Evolutionary conservation across 179 eudicot genomes (phyloP).

Genomic region (Beta macrorhiza): DNA sequence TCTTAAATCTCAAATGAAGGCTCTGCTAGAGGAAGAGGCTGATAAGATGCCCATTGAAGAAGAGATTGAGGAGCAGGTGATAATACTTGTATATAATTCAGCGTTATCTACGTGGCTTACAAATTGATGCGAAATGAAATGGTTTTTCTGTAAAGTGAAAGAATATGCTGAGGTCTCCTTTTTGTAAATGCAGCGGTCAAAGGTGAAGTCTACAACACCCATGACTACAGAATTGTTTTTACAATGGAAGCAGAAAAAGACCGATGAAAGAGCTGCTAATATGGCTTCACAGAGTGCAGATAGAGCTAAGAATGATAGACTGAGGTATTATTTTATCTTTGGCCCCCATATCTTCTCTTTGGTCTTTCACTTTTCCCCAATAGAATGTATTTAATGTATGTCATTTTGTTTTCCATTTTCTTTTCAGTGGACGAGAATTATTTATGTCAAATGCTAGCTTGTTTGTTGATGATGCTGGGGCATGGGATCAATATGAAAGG

Average conservation of each 20-base stretch:
- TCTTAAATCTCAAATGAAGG: conserved; percentile 95
- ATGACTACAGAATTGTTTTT: conserved; percentile 73
- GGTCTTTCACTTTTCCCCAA: background rate
- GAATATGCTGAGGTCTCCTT: conserved; percentile 21
- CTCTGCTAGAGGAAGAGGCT: conserved; percentile 85
- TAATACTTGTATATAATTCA: conserved; percentile 2
- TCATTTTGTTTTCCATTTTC: conserved; percentile 6
- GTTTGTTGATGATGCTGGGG: conserved; percentile 91
- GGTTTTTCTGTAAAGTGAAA: background rate
- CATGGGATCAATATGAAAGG: conserved; percentile 78
- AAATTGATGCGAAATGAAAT: background rate
- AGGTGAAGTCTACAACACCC: conserved; percentile 73
- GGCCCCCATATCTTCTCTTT: background rate
- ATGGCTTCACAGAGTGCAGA: conserved; percentile 84
- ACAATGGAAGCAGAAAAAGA: conserved; percentile 81
- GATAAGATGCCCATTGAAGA: conserved; percentile 85
- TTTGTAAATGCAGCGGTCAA: conserved; percentile 61
- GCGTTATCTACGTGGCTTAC: background rate
- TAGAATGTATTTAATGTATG: background rate
- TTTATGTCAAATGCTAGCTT: conserved; percentile 86
- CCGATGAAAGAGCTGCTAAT: conserved; percentile 68
- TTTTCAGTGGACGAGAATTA: conserved; percentile 90
- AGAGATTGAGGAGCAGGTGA: conserved; percentile 90
- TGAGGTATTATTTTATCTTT: conserved; percentile 56
- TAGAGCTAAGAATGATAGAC: conserved; percentile 96